Base-by-base conservation (phyloP, 2,329 filamentous ascomycete genomes). In the Shiraia sp. region DNA sequence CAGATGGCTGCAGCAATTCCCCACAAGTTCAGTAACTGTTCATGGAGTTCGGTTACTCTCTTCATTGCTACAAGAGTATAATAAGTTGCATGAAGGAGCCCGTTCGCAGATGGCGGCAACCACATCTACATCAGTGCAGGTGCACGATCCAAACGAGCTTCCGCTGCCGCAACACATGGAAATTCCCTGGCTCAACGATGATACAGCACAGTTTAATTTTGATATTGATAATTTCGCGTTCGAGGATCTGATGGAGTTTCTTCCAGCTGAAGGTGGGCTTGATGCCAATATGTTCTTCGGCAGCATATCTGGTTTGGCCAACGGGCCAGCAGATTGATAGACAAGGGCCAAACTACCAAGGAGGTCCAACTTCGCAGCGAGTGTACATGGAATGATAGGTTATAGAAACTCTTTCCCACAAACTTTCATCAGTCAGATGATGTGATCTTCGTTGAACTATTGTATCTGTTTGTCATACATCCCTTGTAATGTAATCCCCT, bases 1-100 rank as follows among this genome's bases (percentile, higher is more conserved):
- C 22, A 45, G 39, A 0, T 57, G 64, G 9, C 59, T 74, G 4
- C 48, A 60, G 10, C 52, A 52, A 10, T 72, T 60, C 25, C 45
- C 52, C 1, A 66, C 63, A n/a, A 72, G 70, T 50, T 67, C 67
- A 13, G 66, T 74, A 12, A 71, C 72, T 4, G 42, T 51, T 1
- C 65, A 72, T 8, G 72, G 72, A 3, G 55, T 66, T 9, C 66
- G 65, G 14, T 62, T 74, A 1, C 47, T 74, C 7, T 55, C 51
- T 0, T 69, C 69, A 0, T 49, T 74, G 3, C 37, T 73, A 4
- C 46, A 59, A 19, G 61, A 66, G 16, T 55, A 57, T 25, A 45
- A 40, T 13, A 63, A 60, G 39, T 55, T 50, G 22, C 23, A 49
- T 7, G 56, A 61, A 15, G 36, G 38, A 15, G 27, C 41, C 27